phyloP scores from a whole-genome alignment of 495 filamentous ascomycete species.

The Penicillium parvum region DNA sequence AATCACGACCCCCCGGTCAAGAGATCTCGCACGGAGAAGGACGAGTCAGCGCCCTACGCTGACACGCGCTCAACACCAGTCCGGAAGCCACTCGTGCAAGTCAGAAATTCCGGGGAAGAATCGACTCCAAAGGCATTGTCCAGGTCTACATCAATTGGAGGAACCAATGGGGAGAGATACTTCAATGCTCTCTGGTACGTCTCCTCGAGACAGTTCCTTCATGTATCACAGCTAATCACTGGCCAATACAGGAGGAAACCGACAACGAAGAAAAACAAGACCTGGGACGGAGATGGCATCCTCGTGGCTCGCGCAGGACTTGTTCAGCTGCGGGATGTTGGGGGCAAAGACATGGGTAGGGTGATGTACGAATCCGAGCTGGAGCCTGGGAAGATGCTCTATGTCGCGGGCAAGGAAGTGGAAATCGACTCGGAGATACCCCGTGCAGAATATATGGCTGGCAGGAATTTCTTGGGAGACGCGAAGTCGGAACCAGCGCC shows the following conservation, averaged over 20 bases:
- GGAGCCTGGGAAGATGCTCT: slow-evolving; percentile 58
- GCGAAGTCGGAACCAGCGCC: slow-evolving; percentile 15
- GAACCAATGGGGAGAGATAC: slow-evolving; percentile 42
- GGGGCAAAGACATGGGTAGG: slow-evolving; percentile 65
- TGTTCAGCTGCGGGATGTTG: slow-evolving; percentile 59
- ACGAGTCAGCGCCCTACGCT: slow-evolving; percentile 10
- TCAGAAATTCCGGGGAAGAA: slow-evolving; percentile 23
- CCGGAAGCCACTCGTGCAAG: slow-evolving; percentile 32
- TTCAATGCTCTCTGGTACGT: slow-evolving; percentile 65
- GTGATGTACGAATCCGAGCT: slow-evolving; percentile 50
- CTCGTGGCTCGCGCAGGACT: slow-evolving; percentile 54
- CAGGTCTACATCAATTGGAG: slow-evolving; percentile 1
- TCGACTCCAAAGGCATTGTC: slow-evolving; percentile 4
- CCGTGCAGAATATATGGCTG: slow-evolving; percentile 60
- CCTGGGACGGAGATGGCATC: slow-evolving; percentile 81
- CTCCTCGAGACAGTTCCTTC: not conserved
- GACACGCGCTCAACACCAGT: slow-evolving; percentile 9
- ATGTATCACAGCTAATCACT: not conserved
- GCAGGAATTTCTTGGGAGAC: slow-evolving; percentile 43
- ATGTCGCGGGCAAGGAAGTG: slow-evolving; percentile 67
- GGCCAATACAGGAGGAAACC: slow-evolving; percentile 58
- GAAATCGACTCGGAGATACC: slow-evolving; percentile 65
- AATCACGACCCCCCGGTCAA: slow-evolving; percentile 23
- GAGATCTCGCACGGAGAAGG: slow-evolving; percentile 25
- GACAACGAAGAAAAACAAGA: slow-evolving; percentile 77